A percentile compares a stretch with the other conserved stretches of the same genome.
Conservation (phyloP, 345 rosid genomes). For the Theobroma cacao region DNA sequence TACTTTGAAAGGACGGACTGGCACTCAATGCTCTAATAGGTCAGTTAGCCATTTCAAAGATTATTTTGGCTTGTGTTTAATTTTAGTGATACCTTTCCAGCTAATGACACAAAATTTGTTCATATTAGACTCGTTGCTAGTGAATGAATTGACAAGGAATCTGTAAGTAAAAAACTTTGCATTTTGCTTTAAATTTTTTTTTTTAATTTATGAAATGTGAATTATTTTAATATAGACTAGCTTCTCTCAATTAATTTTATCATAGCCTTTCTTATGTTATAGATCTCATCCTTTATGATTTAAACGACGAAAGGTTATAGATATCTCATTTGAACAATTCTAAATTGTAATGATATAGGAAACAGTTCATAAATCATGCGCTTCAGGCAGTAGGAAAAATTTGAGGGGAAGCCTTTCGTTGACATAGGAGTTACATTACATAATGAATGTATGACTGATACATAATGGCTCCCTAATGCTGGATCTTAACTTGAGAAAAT, state of each 20-base stretch:
- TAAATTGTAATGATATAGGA: background rate
- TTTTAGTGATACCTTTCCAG: background rate
- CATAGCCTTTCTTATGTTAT: background rate
- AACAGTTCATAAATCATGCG: background rate
- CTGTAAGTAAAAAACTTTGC: background rate
- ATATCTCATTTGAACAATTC: background rate
- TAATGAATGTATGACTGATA: background rate
- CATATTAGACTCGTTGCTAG: background rate
- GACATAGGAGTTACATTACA: background rate
- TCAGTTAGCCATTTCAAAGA: slow-evolving; percentile 34
- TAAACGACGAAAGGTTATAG: background rate
- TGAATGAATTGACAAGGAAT: background rate
- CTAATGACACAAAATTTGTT: background rate
- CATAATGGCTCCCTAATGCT: background rate
- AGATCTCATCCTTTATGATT: background rate
- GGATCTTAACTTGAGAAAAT: background rate
- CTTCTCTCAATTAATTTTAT: background rate
- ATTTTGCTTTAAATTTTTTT: background rate
- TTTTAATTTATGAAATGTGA: background rate
- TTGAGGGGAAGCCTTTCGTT: background rate
- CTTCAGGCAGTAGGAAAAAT: background rate
- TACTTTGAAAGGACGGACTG: slow-evolving; percentile 64
- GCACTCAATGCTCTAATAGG: slow-evolving; percentile 92
- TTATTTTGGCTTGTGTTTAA: background rate
- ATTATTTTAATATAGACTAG: no score